Conservation (phyloP, 2,329 filamentous ascomycete genomes). For the Fusarium sp. region DNA sequence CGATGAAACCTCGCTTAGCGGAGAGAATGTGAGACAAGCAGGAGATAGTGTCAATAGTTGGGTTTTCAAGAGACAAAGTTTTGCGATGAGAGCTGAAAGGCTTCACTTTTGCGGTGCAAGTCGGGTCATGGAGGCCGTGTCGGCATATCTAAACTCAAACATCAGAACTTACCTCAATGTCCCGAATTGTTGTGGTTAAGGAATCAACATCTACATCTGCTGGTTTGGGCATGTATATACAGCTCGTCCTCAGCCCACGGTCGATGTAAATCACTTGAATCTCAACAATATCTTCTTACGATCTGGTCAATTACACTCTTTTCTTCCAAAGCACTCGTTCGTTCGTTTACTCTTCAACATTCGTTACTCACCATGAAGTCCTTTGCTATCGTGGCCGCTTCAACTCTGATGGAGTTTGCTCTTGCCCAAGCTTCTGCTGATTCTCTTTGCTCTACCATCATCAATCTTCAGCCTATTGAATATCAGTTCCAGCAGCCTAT, state of each 20-base stretch:
- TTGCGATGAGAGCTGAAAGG: neutral
- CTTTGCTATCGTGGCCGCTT: neutral
- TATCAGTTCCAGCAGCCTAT: neutral
- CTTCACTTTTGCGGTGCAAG: accelerated
- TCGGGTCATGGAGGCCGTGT: neutral
- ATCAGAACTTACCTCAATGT: accelerated
- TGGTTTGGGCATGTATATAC: neutral
- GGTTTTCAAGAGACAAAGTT: neutral
- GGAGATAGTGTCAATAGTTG: neutral
- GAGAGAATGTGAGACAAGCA: neutral
- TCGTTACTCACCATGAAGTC: neutral
- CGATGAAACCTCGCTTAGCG: neutral
- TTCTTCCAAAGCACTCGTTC: too few relatives aligned
- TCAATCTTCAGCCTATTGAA: neutral
- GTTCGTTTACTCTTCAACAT: too few relatives aligned
- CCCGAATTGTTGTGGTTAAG: neutral
- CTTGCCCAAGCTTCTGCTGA: neutral
- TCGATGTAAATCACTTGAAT: neutral
- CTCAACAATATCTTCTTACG: neutral
- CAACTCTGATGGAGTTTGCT: neutral
- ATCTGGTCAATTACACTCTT: neutral
- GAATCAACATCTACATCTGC: accelerated
- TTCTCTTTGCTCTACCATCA: neutral
- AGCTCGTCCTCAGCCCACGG: neutral
- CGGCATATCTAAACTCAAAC: neutral